Conservation (phyloP, 202 grass and related monocot genomes). For the Panicum virgatum region DNA sequence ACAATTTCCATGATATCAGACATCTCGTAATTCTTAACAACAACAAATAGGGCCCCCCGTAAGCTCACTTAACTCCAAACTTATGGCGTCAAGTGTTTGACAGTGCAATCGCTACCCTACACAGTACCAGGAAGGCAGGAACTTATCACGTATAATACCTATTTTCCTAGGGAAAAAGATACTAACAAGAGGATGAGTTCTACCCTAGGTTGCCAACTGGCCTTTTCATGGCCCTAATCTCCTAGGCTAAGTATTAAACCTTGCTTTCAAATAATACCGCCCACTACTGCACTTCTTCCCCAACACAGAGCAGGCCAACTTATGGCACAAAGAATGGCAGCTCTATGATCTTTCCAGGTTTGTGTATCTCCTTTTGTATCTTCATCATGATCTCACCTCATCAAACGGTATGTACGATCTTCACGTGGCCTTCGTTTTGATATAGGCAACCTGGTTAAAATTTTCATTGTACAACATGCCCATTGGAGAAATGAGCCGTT, state of each 20-base stretch:
- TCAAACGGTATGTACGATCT: background rate
- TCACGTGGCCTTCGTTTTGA: constrained; percentile 58
- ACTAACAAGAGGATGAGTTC: background rate
- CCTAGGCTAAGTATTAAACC: background rate
- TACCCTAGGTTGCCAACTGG: background rate
- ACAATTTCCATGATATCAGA: background rate
- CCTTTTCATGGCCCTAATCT: constrained; percentile 4
- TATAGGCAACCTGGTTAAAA: constrained; percentile 56
- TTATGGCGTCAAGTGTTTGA: constrained; percentile 1
- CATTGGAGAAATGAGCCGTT: constrained; percentile 63
- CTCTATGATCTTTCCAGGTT: background rate
- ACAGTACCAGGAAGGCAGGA: background rate
- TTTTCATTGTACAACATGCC: constrained; percentile 77
- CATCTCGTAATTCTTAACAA: background rate
- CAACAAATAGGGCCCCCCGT: background rate
- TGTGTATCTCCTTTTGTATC: background rate
- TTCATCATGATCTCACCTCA: background rate
- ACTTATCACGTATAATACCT: background rate
- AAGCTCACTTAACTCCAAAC: background rate
- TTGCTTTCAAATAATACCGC: constrained; percentile 12
- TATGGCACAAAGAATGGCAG: background rate
- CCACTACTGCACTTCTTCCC: background rate
- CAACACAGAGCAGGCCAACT: background rate
- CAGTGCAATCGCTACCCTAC: background rate
- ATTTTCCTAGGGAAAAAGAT: background rate